phyloP scores from a whole-genome alignment of 768 basidiomycete genomes.

The Tylopilus sp. region DNA sequence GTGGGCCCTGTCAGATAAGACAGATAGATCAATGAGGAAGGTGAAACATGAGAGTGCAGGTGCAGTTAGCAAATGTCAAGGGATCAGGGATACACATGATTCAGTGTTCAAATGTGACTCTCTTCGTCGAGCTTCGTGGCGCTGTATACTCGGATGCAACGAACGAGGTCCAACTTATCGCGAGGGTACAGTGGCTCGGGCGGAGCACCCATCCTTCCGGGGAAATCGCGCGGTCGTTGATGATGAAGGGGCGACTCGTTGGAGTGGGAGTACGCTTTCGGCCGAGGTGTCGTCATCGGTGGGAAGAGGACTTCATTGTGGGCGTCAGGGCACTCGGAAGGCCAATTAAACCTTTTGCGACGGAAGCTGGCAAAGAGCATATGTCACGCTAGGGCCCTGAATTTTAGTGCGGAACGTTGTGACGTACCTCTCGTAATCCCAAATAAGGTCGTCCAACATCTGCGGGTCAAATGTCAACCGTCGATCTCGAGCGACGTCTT shows the following conservation, averaged over 20 bases:
- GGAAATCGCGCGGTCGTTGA: constrained; percentile 9
- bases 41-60: neutral
- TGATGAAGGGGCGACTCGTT: constrained; percentile 10
- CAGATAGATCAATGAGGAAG: constrained; percentile 5
- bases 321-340: constrained; percentile 40
- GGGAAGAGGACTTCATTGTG: constrained; percentile 19
- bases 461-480: constrained; percentile 17
- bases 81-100: neutral
- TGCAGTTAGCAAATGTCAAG: neutral
- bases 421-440: constrained; percentile 37
- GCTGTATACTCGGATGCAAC: constrained; percentile 50
- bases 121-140: constrained; percentile 42
- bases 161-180: constrained; percentile 46
- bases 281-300: constrained; percentile 21
- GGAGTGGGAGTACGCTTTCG: constrained; percentile 17
- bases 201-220: constrained; percentile 16
- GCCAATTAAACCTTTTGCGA: constrained; percentile 68
- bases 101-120: constrained; percentile 18
- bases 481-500: constrained; percentile 30
- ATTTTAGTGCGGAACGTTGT: neutral
- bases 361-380: constrained; percentile 54
- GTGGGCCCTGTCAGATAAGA: constrained; percentile 15
- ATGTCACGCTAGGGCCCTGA: constrained; percentile 8
- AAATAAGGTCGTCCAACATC: constrained; percentile 27
- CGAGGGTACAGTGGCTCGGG: constrained; percentile 26